Evolutionary conservation across 495 filamentous ascomycete species (phyloP).

Genomic region (Emericellopsis terricola): DNA sequence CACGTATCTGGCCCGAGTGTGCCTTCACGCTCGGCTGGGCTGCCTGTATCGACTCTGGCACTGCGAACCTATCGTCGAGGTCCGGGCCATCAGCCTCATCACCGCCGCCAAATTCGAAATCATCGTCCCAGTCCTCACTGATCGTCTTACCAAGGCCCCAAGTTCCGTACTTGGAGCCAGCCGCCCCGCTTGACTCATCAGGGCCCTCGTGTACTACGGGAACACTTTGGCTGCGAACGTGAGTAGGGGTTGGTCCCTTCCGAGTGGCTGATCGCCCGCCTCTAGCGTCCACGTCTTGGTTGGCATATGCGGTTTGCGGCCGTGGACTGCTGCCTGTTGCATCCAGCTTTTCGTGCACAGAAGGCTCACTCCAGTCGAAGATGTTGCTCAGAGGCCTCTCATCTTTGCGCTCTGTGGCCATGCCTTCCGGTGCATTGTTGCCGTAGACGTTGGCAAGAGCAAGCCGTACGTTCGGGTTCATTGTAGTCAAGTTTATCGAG

Average conservation of each 20-base stretch:
- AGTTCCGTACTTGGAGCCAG: constrained; percentile 62
- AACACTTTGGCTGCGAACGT: constrained; percentile 91
- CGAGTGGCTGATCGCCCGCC: constrained; percentile 59
- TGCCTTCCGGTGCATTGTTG: constrained; percentile 15
- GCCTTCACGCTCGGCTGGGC: constrained; percentile 71
- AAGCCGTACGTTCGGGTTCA: constrained; percentile 25
- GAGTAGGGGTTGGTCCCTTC: constrained; percentile 56
- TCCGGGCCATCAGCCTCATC: constrained; percentile 18
- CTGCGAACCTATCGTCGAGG: constrained; percentile 30
- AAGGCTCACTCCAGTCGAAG: constrained; percentile 77
- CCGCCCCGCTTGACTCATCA: constrained; percentile 30
- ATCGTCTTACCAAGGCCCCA: constrained; percentile 76
- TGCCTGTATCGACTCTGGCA: constrained; percentile 68
- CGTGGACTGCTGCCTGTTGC: constrained; percentile 38
- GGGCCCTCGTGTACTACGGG: constrained; percentile 55
- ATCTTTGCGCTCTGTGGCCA: constrained; percentile 13
- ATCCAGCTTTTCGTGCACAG: constrained; percentile 34
- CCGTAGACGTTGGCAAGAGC: constrained; percentile 23
- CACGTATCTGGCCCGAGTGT: constrained; percentile 73
- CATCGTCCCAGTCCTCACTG: constrained; percentile 74
- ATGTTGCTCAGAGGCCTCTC: constrained; percentile 41
- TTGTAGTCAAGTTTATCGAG: constrained; percentile 24
- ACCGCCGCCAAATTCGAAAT: constrained; percentile 57
- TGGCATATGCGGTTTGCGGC: constrained; percentile 81
- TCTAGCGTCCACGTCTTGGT: constrained; percentile 54